A percentile compares a stretch with the other conserved stretches of the same genome.
phyloP scores from a whole-genome alignment of 768 basidiomycete species.

The Lactarius akahatsu region DNA sequence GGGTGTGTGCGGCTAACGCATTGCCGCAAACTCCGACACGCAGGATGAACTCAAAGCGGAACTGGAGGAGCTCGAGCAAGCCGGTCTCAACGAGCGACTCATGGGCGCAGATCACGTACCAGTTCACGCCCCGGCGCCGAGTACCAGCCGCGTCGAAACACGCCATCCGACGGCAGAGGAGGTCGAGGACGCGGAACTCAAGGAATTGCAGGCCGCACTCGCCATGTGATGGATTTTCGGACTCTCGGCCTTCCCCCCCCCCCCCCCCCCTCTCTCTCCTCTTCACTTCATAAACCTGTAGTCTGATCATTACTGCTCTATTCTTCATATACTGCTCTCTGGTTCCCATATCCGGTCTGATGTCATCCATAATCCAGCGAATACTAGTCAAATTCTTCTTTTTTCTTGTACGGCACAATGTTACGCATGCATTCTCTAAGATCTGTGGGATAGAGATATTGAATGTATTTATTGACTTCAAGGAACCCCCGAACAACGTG shows the following conservation, averaged over 20 bases:
- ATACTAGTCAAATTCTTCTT: slow-evolving; percentile 9
- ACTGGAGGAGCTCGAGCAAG: slow-evolving; percentile 85
- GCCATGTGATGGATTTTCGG: slow-evolving; percentile 51
- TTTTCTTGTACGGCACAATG: slow-evolving; percentile 16
- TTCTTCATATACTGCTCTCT: slow-evolving; percentile 19
- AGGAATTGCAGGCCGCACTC: slow-evolving; percentile 82
- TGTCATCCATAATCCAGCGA: slow-evolving; percentile 23
- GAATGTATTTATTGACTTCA: slow-evolving; percentile 15
- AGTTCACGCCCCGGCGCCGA: slow-evolving; percentile 71
- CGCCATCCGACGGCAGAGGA: slow-evolving; percentile 62
- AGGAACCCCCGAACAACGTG: slow-evolving; percentile 14
- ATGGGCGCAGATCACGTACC: slow-evolving; percentile 88
- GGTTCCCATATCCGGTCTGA: slow-evolving; percentile 1
- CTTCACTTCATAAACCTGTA: slow-evolving; percentile 23
- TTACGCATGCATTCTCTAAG: neutral
- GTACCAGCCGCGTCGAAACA: slow-evolving; percentile 38
- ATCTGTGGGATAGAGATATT: slow-evolving; percentile 12
- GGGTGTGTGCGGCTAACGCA: neutral
- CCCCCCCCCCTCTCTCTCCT: neutral
- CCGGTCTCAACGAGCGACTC: slow-evolving; percentile 80
- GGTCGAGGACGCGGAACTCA: slow-evolving; percentile 89
- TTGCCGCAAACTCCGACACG: slow-evolving; percentile 8
- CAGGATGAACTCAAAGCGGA: slow-evolving; percentile 80
- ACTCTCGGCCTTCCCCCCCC: neutral
- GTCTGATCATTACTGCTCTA: slow-evolving; percentile 25